These are phyloP conservation scores for Colletotrichum gloeosporioides DNA, from an alignment of 2,329 filamentous ascomycete species.

Conservation along the genomic window DNA sequence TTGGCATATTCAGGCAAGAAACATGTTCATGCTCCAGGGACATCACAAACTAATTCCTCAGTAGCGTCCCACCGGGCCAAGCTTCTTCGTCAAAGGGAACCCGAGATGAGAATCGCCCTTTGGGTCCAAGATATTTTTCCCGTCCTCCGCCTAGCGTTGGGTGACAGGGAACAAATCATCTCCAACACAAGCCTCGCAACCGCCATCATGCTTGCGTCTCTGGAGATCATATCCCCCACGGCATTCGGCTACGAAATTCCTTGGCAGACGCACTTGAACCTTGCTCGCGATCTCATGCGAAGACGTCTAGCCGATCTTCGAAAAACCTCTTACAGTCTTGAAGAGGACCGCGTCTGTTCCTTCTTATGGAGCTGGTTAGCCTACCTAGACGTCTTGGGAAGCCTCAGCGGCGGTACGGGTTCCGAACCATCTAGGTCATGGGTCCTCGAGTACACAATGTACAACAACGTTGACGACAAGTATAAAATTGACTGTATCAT, in stretches of 20 bases:
- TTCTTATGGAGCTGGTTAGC: conserved; percentile 85
- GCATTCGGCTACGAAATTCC: conserved; percentile 81
- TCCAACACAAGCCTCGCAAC: conserved; percentile 79
- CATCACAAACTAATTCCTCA: background rate
- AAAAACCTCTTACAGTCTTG: conserved; percentile 40
- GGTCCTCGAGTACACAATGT: conserved; percentile 56
- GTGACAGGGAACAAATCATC: conserved; percentile 65
- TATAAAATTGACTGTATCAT: conserved; percentile 82
- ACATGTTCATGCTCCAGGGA: background rate
- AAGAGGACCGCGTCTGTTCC: conserved; percentile 66
- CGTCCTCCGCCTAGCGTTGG: conserved; percentile 70
- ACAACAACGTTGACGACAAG: conserved; percentile 58
- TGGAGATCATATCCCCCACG: conserved; percentile 83
- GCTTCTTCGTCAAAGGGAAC: conserved; percentile 75
- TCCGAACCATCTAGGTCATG: conserved; percentile 55
- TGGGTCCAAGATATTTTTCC: conserved; percentile 85
- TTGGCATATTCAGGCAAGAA: conserved; percentile 71
- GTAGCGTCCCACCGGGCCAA: conserved; percentile 78
- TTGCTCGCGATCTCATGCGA: conserved; percentile 78
- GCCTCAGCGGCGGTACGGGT: conserved; percentile 65
- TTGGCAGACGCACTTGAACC: conserved; percentile 80
- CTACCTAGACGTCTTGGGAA: conserved; percentile 81
- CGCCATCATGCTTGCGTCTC: conserved; percentile 82
- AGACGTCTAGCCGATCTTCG: conserved; percentile 53
- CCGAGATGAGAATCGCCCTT: conserved; percentile 76